A percentile compares a stretch with the other conserved stretches of the same genome.
phyloP scores from a whole-genome alignment of 2,329 filamentous ascomycete genomes.

The Monilinia fructicola region DNA sequence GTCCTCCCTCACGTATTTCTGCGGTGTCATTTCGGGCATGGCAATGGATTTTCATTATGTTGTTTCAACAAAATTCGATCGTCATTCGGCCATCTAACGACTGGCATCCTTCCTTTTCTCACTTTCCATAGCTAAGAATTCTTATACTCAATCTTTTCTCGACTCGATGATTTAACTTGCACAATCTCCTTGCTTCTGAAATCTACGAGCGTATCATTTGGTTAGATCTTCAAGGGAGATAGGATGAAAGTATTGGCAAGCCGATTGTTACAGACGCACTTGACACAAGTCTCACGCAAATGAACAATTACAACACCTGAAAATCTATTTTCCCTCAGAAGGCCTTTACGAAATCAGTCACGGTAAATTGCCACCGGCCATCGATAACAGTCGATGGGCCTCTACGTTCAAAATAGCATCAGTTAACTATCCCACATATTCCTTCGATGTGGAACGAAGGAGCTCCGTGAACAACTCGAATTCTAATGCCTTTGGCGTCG shows the following conservation, averaged over 20 bases:
- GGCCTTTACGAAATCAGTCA: neutral
- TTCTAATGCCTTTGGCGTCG: too few species aligned
- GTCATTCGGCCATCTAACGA: neutral
- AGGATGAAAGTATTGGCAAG: neutral
- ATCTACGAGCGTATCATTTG: too few species aligned
- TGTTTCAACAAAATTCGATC: neutral
- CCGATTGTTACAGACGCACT: neutral
- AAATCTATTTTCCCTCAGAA: neutral
- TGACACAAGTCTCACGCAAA: neutral
- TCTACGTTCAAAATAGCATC: neutral
- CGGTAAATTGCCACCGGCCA: neutral
- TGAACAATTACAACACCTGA: neutral
- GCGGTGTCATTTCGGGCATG: neutral
- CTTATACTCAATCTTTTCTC: neutral
- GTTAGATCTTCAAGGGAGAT: too few species aligned
- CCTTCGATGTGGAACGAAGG: too few species aligned
- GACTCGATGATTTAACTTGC: too few species aligned
- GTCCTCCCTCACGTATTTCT: neutral
- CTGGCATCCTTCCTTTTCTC: too few species aligned
- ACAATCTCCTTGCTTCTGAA: too few species aligned
- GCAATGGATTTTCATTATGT: neutral
- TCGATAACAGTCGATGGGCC: neutral
- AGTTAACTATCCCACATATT: neutral
- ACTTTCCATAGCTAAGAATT: neutral
- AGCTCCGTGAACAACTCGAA: too few species aligned